Base-by-base conservation (phyloP, 805 yeast genomes). In the Cyberlindnera bimundalis region DNA sequence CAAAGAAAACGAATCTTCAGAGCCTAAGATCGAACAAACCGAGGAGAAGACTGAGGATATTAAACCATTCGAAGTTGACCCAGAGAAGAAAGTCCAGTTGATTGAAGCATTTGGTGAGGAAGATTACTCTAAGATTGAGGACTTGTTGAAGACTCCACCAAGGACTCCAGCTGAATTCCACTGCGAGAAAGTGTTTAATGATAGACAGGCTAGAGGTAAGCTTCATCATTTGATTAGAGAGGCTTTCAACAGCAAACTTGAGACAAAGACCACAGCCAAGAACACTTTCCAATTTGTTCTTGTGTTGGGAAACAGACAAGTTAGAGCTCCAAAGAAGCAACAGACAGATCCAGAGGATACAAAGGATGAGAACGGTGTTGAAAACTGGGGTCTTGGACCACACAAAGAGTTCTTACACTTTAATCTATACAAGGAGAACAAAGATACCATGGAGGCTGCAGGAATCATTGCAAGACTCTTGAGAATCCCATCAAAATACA, bases 381-480 rank as follows among this genome's bases (percentile, higher is more conserved):
- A 81, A 33, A 76, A 79, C 49, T 83, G 81, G 64, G 85, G 88
- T 0, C 70, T 84, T 42, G 97, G 96, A 2, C 79, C 82, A 21
- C 68, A 72, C 42, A 80, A 81, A 50, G 74, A 76, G 32, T 86
- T 66, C 61, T 65, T 90, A 33, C 90, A 84, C 55, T 83, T 90
- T 56, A 78, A 84, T 11, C 67, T 93, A 20, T 89, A 86, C 68
- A 93, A 93, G 61, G 97, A 93, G 59, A 93, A 93, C 65, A 85
- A 90, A 59, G 99, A 93, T 52, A 90, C 99, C 1, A 87, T 93
- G 96, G 97, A 93, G 65, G 93, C 87, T 12, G 93, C 93, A 1
- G 74, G 79, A 15, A 64, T 84, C 20, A 66, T 93, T 35, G 69
- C 90, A 35, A 83, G 83, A 57, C 74, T 86, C 46, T 67, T 93